Evolutionary conservation across 2,329 filamentous ascomycete species (phyloP).

Genomic region (Ustilaginoidea virens): DNA sequence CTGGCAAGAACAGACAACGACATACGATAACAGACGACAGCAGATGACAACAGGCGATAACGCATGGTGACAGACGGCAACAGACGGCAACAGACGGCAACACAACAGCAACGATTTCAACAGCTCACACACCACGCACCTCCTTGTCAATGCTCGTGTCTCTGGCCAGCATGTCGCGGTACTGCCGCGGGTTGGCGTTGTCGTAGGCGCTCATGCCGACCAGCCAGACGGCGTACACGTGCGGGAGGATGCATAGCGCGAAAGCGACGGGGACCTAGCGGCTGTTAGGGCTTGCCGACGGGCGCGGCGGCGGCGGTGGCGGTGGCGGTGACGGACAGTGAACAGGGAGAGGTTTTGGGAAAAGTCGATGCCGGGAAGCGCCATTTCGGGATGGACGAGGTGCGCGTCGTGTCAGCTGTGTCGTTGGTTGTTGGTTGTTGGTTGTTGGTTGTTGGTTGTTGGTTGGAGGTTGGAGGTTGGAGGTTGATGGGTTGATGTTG

Average conservation of each 20-base stretch:
- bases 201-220: slow-evolving; percentile 18
- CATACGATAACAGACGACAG: too few relatives aligned
- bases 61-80: too few relatives aligned
- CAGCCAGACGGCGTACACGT: slow-evolving; percentile 2
- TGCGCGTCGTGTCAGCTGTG: too few relatives aligned
- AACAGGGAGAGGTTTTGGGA: slow-evolving; percentile 6
- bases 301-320: too few relatives aligned
- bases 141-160: slow-evolving; percentile 16
- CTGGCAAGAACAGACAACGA: too few relatives aligned
- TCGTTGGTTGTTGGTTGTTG: too few relatives aligned
- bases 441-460: too few relatives aligned
- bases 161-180: slow-evolving; percentile 15
- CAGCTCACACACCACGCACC: slow-evolving; percentile 9
- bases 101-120: neutral
- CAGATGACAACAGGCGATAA: too few relatives aligned
- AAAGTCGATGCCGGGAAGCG: neutral
- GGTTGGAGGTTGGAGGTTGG: too few relatives aligned
- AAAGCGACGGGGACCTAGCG: slow-evolving; percentile 20
- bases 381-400: too few relatives aligned
- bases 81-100: neutral
- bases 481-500: too few relatives aligned
- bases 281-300: neutral
- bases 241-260: slow-evolving; percentile 3
- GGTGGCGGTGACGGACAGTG: slow-evolving; percentile 6
- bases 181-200: slow-evolving; percentile 21